phyloP scores from a whole-genome alignment of 2,329 filamentous ascomycete species.

The Plectosphaerella sp. region DNA sequence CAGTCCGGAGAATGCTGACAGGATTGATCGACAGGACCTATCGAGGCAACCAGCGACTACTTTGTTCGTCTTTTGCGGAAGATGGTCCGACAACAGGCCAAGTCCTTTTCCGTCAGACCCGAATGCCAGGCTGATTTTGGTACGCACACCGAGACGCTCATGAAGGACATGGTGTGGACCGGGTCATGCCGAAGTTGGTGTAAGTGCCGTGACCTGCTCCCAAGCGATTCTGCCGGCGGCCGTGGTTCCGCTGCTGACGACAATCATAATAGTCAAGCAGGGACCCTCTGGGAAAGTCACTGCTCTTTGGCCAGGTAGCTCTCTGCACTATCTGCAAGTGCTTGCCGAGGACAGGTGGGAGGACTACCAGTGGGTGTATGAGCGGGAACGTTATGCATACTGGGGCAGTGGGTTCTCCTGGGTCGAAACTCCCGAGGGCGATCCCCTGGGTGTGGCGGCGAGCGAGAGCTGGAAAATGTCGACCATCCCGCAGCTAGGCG shows the following conservation, averaged over 20 bases:
- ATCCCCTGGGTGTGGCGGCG: constrained; percentile 12
- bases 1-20: too few relatives aligned
- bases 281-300: constrained; percentile 30
- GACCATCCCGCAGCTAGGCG: constrained; percentile 2
- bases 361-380: constrained; percentile 17
- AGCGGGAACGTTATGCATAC: constrained; percentile 14
- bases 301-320: constrained; percentile 36
- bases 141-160: constrained; percentile 31
- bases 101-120: constrained; percentile 12
- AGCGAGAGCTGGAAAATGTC: constrained; percentile 2
- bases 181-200: constrained; percentile 1
- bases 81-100: constrained; percentile 14
- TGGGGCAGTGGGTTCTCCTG: constrained; percentile 16
- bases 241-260: too few relatives aligned
- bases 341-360: constrained; percentile 22
- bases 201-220: neutral
- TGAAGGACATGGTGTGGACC: constrained; percentile 24
- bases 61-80: constrained; percentile 18
- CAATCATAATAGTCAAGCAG: constrained; percentile 7
- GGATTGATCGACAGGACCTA: constrained; percentile 11
- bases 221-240: too few relatives aligned
- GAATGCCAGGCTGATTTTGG: constrained; percentile 24
- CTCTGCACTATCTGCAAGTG: constrained; percentile 40
- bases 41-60: constrained; percentile 20
- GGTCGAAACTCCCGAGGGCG: constrained; percentile 14